Evolutionary conservation across 2,329 filamentous ascomycete species (phyloP).

Genomic region (Verticillium nonalfalfae): DNA sequence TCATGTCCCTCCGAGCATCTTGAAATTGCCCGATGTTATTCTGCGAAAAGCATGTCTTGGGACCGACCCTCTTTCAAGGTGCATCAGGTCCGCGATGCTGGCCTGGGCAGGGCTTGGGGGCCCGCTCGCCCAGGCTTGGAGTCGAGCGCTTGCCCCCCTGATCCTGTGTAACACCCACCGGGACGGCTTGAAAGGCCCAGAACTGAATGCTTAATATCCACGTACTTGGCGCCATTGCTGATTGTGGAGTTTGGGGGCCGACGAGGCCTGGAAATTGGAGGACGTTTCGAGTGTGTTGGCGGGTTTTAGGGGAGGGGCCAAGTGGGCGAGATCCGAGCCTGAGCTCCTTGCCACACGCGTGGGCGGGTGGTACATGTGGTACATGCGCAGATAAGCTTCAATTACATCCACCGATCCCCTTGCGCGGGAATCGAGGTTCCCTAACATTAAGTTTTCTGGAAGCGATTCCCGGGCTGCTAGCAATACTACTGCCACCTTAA

Average conservation of each 20-base stretch:
- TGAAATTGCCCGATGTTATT: background rate
- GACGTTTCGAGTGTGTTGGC: background rate
- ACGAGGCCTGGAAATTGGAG: background rate
- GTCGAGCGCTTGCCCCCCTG: background rate
- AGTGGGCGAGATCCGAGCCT: background rate
- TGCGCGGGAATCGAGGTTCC: background rate
- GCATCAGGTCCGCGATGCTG: background rate
- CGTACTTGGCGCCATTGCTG: background rate
- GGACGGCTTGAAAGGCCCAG: background rate
- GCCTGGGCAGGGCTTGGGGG: background rate
- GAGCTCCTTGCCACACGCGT: background rate
- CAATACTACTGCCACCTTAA: background rate
- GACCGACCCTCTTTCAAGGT: background rate
- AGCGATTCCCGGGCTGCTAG: background rate
- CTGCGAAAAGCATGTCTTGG: background rate
- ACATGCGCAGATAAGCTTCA: background rate
- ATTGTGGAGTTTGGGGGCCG: background rate
- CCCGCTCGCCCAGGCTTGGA: background rate
- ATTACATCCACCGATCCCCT: background rate
- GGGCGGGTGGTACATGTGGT: background rate
- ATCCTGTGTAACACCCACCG: background rate
- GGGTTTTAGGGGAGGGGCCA: background rate
- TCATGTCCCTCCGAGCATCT: background rate
- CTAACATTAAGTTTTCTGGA: background rate
- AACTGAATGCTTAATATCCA: background rate